A percentile compares a stretch with the other conserved stretches of the same genome.
phyloP scores from a whole-genome alignment of 352 stramenopile genomes.

The Phytophthora pistaciae region DNA sequence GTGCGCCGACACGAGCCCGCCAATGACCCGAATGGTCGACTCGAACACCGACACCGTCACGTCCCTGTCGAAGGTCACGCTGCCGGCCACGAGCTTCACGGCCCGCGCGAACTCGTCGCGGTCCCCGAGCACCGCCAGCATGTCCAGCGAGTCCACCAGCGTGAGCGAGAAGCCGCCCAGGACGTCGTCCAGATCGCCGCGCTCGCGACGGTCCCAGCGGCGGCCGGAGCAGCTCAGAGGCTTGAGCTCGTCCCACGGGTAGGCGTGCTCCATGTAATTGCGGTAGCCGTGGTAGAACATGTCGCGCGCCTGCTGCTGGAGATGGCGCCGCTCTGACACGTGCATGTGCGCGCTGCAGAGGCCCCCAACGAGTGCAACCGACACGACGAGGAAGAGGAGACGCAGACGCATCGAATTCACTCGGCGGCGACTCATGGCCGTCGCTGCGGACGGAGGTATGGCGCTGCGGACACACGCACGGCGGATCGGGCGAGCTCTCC shows the following conservation, averaged over 20 bases:
- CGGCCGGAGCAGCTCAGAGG: constrained; percentile 81
- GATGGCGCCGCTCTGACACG: constrained; percentile 65
- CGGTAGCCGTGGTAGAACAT: constrained; percentile 93
- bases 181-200: constrained; percentile 88
- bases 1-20: constrained; percentile 92
- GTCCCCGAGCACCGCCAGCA: constrained; percentile 88
- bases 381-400: constrained; percentile 26
- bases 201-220: constrained; percentile 81
- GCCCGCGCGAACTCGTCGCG: constrained; percentile 77
- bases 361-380: constrained; percentile 6
- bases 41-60: constrained; percentile 95
- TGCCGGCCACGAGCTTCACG: constrained; percentile 66
- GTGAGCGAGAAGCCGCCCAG: constrained; percentile 86
- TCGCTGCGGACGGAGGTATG: constrained; percentile 12
- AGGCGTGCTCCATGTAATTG: constrained; percentile 90
- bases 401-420: constrained; percentile 18
- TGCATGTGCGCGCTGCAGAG: constrained; percentile 61
- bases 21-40: constrained; percentile 93
- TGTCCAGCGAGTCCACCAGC: constrained; percentile 92
- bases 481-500: constrained; percentile 9
- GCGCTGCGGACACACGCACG: constrained; percentile 15
- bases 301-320: constrained; percentile 80
- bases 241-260: constrained; percentile 90
- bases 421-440: background rate
- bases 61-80: constrained; percentile 87